These are phyloP conservation scores for Naganishia vaughanmartiniae DNA, from an alignment of 768 basidiomycete genomes.

Conservation along the genomic window DNA sequence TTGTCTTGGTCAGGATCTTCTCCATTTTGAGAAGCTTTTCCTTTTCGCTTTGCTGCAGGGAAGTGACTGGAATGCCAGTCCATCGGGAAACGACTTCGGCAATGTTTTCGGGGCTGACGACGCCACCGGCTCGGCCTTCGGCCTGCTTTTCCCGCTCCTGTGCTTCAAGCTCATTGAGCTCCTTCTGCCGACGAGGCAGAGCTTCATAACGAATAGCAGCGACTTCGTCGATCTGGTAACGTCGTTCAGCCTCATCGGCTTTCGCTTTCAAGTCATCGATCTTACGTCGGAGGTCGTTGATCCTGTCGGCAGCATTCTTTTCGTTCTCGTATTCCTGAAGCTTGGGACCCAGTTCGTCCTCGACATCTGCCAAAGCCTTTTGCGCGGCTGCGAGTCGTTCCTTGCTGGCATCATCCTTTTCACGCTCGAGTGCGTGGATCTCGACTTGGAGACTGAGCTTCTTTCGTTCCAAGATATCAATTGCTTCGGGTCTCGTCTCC, in stretches of 20 bases:
- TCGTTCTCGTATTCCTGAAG: conserved; percentile 83
- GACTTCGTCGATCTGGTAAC: conserved; percentile 58
- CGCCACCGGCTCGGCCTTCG: conserved; percentile 46
- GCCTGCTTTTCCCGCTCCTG: conserved; percentile 69
- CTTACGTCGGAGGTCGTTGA: conserved; percentile 69
- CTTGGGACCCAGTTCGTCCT: conserved; percentile 77
- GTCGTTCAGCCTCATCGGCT: conserved; percentile 86
- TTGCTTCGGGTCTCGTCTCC: conserved; percentile 89
- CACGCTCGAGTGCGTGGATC: conserved; percentile 87
- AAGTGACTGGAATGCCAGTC: conserved; percentile 87
- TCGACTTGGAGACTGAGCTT: conserved; percentile 91
- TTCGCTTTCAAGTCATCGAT: conserved; percentile 90
- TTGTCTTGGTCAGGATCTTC: conserved; percentile 48
- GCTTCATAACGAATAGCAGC: conserved; percentile 84
- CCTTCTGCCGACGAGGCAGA: conserved; percentile 75
- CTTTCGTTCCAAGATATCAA: conserved; percentile 82
- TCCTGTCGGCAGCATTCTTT: conserved; percentile 75
- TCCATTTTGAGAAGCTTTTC: conserved; percentile 51
- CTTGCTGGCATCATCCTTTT: conserved; percentile 83
- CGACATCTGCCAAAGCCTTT: conserved; percentile 76
- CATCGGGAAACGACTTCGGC: conserved; percentile 90
- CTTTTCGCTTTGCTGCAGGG: conserved; percentile 57
- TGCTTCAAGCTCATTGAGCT: conserved; percentile 58
- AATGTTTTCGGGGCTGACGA: conserved; percentile 82
- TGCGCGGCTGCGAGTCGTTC: conserved; percentile 71